Evolutionary conservation across 345 rosid species (phyloP), one percentile per base, ranked within the genome.

Genomic region (Streptanthus diversifolius): DNA sequence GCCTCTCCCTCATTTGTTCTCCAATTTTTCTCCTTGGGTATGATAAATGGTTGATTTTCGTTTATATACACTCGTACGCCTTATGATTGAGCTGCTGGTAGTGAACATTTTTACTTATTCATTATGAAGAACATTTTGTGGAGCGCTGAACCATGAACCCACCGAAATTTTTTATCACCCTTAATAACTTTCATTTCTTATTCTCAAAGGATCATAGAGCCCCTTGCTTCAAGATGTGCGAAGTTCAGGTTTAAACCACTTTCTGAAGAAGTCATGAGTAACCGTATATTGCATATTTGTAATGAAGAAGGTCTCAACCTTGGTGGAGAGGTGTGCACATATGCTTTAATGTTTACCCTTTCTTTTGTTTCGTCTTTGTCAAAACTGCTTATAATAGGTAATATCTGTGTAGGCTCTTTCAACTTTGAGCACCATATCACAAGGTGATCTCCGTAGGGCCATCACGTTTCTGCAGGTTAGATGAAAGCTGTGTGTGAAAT

Each of bases 181-280:
- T 35, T 54, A 3, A 14, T 70, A 47, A 62, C 53, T 56, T 37
- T 62, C 17, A 1, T 72, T 71, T 75, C 55, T 56, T 27, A 17
- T 75, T 80, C 62, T 54, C 19, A 72, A 25, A 91, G 97, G 88
- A 91, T 91, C 77, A 95, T 95, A 73, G 99, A 90, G 83, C 98
- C 99, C 7, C 99, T 95, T 81, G 98, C 98, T 66, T 91, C 98
- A 29, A 91, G 99, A 82, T 95, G 98, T 85, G 99, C 98, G 5
- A 95, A 95, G 87, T 91, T 95, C 85, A 87, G 98, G 81, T 95
- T 95, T 78, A 95, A 90, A 86, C 96, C 98, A 64, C 97, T 95
- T 79, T 80, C 96, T 37, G 96, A 90, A 82, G 99, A 92, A 81
- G 83, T 91, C 73, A 87, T 90, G 97, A 73, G 82, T 78, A 84